A percentile compares a stretch with the other conserved stretches of the same genome.
These are phyloP conservation scores for Scheffersomyces insectosa DNA, from an alignment of 1,139 yeast species.

Conservation along the genomic window DNA sequence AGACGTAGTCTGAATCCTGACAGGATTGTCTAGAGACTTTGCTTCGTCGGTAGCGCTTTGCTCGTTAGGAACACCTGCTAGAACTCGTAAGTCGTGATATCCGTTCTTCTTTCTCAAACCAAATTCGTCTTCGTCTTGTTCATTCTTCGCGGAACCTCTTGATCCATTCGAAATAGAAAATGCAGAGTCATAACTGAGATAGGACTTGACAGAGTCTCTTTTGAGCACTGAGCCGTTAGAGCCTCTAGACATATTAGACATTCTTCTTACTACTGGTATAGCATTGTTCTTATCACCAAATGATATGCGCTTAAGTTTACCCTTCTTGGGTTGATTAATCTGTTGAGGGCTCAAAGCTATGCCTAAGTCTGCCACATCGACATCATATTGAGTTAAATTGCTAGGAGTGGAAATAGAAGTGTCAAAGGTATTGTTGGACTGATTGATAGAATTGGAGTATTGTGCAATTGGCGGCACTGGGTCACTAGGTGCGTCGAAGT, in stretches of 20 bases:
- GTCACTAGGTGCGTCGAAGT: slow-evolving; percentile 15
- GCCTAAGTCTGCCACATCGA: slow-evolving; percentile 47
- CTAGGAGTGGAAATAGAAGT: slow-evolving; percentile 43
- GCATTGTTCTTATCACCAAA: slow-evolving; percentile 19
- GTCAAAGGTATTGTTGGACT: slow-evolving; percentile 20
- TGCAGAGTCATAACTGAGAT: slow-evolving; percentile 57
- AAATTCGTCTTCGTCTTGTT: slow-evolving; percentile 12
- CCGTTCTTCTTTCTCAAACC: slow-evolving; percentile 41
- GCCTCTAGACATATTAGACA: slow-evolving; percentile 24
- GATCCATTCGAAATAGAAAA: slow-evolving; percentile 40
- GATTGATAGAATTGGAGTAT: slow-evolving; percentile 7
- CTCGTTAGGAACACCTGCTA: slow-evolving; percentile 20
- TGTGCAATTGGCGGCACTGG: slow-evolving; percentile 14
- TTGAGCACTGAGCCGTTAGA: slow-evolving; percentile 30
- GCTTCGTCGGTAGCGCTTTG: slow-evolving; percentile 9
- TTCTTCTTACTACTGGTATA: slow-evolving; percentile 13
- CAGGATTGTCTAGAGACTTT: slow-evolving; percentile 26
- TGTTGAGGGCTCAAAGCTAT: slow-evolving; percentile 46
- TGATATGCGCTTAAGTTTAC: slow-evolving; percentile 25
- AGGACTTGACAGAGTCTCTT: slow-evolving; percentile 48
- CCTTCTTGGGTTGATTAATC: slow-evolving; percentile 15
- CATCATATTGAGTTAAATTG: slow-evolving; percentile 42
- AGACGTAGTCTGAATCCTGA: slow-evolving; percentile 15
- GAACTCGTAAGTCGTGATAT: slow-evolving; percentile 34
- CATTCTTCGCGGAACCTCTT: slow-evolving; percentile 12